Conservation (phyloP, 192 early-diverging fungal species). For the Ambispora gerdemannii region DNA sequence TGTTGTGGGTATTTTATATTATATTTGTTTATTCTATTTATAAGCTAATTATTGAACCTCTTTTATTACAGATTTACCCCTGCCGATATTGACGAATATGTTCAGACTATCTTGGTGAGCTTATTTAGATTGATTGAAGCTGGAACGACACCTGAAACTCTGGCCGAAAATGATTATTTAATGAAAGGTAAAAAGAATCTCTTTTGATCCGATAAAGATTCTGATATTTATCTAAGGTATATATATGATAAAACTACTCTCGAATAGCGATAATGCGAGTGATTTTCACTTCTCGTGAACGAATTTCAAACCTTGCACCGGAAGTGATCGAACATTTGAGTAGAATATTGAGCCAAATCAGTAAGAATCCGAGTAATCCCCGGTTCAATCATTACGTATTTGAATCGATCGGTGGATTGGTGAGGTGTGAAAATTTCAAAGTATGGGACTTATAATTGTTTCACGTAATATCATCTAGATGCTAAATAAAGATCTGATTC, state of each 20-base stretch:
- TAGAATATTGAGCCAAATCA: slow-evolving; percentile 74
- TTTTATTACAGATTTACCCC: slow-evolving; percentile 54
- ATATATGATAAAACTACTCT: neutral
- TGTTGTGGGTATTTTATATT: slow-evolving; percentile 45
- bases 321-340: slow-evolving; percentile 74
- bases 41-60: neutral
- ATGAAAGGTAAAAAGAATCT: slow-evolving; percentile 69
- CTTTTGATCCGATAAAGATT: neutral
- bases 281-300: slow-evolving; percentile 70
- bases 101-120: slow-evolving; percentile 63
- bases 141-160: slow-evolving; percentile 79
- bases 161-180: slow-evolving; percentile 95
- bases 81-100: slow-evolving; percentile 66
- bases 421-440: slow-evolving; percentile 42
- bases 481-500: neutral
- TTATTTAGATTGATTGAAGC: slow-evolving; percentile 77
- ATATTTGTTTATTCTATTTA: neutral
- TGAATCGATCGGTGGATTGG: slow-evolving; percentile 85
- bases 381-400: slow-evolving; percentile 97
- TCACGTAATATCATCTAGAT: neutral
- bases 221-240: neutral
- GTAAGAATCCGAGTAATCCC: slow-evolving; percentile 95
- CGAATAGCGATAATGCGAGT: slow-evolving; percentile 76
- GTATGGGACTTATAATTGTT: neutral
- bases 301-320: slow-evolving; percentile 68